Conservation (phyloP, 2,329 filamentous ascomycete genomes). For the Ascochyta clinopodiicola region DNA sequence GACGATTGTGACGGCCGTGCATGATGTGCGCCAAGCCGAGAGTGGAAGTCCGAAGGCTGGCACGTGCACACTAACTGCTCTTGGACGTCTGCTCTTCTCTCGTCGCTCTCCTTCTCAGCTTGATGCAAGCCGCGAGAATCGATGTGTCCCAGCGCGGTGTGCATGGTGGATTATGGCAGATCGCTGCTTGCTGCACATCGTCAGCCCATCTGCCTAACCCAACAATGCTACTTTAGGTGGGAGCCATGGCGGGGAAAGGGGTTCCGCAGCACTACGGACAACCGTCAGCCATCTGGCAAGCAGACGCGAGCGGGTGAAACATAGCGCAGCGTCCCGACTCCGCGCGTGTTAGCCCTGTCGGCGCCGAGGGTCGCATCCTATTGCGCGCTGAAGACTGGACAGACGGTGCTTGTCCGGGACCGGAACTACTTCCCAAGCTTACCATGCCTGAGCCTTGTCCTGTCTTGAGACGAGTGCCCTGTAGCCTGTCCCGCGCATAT, state of each 20-base stretch:
- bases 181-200: not conserved
- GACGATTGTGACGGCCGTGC: constrained; percentile 31
- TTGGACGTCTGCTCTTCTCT: not conserved
- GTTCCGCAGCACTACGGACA: constrained; percentile 8
- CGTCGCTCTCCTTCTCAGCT: constrained; percentile 9
- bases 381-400: constrained; percentile 12
- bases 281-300: constrained; percentile 18
- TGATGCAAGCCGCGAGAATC: constrained; percentile 1
- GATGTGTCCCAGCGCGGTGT: not conserved
- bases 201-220: constrained; percentile 3
- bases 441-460: constrained; percentile 26
- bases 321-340: constrained; percentile 45
- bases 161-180: not conserved
- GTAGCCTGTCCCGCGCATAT: constrained; percentile 23
- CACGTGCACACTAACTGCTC: constrained; percentile 23
- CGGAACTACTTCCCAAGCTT: constrained; percentile 29
- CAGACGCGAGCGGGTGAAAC: constrained; percentile 40
- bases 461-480: not conserved
- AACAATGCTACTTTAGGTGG: not conserved
- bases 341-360: constrained; percentile 32
- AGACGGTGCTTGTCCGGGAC: constrained; percentile 24
- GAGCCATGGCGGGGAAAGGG: constrained; percentile 16
- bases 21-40: constrained; percentile 26
- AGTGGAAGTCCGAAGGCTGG: not conserved
- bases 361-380: constrained; percentile 19